Conservation (phyloP, 208 protist species). For the Leishmania martiniquensis region DNA sequence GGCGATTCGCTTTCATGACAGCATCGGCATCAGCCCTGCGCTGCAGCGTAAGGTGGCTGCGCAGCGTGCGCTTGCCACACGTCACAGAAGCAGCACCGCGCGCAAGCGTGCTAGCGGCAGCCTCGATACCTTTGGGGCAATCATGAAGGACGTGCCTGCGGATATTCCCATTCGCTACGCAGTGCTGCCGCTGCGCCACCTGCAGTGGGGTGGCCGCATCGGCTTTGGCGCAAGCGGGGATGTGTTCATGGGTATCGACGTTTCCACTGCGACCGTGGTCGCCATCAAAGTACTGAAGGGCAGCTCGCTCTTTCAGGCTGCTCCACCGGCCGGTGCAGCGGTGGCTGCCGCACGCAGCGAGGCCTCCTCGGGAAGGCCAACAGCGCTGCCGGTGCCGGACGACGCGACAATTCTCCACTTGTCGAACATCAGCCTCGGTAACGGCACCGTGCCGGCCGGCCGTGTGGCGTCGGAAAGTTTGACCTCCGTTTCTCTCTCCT, state of each 20-base stretch:
- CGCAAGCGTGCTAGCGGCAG: not conserved
- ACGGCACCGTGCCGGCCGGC: not conserved
- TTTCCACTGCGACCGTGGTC: conserved; percentile 50
- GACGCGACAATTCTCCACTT: conserved; percentile 3
- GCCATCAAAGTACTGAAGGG: conserved; percentile 81
- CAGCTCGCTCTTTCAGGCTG: conserved; percentile 18
- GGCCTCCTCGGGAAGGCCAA: not conserved
- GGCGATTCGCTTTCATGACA: conserved; percentile 24
- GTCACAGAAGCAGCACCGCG: conserved; percentile 1
- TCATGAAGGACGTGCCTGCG: conserved; percentile 24
- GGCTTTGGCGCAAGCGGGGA: conserved; percentile 59
- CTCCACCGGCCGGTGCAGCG: not conserved
- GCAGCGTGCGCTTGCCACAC: conserved; percentile 12
- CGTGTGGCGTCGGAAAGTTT: not conserved
- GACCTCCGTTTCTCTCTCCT: not conserved
- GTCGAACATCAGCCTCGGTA: conserved; percentile 6
- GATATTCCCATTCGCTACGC: conserved; percentile 42
- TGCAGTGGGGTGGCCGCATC: conserved; percentile 68
- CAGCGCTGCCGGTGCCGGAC: not conserved
- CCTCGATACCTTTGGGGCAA: not conserved
- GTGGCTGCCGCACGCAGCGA: not conserved
- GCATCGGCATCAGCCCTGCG: conserved; percentile 18
- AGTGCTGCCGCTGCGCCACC: conserved; percentile 46
- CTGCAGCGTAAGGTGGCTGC: conserved; percentile 14
- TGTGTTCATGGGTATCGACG: conserved; percentile 77